Percentiles rank a stretch among this genome's conserved stretches.
phyloP scores from a whole-genome alignment of 257 asterid genomes.

The Salvia splendens region DNA sequence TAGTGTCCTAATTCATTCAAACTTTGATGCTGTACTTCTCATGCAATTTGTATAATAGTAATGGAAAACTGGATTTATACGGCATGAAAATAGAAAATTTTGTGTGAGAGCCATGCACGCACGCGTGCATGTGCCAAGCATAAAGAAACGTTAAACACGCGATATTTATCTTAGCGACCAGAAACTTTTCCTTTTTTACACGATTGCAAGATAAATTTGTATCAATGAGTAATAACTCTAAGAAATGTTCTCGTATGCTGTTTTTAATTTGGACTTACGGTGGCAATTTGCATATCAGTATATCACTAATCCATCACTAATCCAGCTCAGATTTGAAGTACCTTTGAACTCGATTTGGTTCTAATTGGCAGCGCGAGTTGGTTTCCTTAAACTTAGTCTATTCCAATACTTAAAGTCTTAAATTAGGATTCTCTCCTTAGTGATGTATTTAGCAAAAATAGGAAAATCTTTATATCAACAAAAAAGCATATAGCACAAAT shows the following conservation, averaged over 20 bases:
- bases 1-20: neutral
- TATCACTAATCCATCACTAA: neutral
- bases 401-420: slow-evolving; percentile 1
- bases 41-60: neutral
- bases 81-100: neutral
- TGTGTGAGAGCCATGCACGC: neutral
- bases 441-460: slow-evolving; percentile 12
- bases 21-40: neutral
- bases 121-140: neutral
- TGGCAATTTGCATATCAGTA: neutral
- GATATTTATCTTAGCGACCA: neutral
- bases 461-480: slow-evolving; percentile 23
- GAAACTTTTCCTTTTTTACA: too few species aligned
- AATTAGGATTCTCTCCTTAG: neutral
- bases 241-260: neutral
- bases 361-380: slow-evolving; percentile 32
- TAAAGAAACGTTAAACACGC: neutral
- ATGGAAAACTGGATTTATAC: neutral
- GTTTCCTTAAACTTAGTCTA: neutral
- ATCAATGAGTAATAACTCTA: neutral
- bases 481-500: slow-evolving; percentile 25
- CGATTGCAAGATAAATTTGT: too few species aligned
- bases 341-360: slow-evolving; percentile 14
- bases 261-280: neutral
- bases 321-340: slow-evolving; percentile 1